Conservation (phyloP, 2,329 filamentous ascomycete species). For the Ophiostoma himal-ulmi region DNA sequence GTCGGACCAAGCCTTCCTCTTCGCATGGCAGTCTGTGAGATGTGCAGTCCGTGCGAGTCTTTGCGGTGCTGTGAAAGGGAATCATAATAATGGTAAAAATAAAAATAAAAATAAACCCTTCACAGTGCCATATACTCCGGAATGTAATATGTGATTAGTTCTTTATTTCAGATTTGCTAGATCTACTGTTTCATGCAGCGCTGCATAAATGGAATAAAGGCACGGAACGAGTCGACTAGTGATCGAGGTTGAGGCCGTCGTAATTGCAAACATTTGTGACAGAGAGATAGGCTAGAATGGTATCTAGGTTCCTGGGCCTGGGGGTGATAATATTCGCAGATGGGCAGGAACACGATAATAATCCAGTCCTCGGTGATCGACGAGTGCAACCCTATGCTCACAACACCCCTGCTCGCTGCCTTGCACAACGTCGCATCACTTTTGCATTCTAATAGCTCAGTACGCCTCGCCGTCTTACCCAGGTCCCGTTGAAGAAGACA, state of each 20-base stretch:
- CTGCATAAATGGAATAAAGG: not conserved
- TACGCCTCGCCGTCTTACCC: not conserved
- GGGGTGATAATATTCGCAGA: not conserved
- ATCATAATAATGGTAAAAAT: not conserved
- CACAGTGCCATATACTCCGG: too few relatives aligned
- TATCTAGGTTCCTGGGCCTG: not conserved
- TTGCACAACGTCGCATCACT: too few relatives aligned
- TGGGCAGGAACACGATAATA: not conserved
- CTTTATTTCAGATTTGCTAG: too few relatives aligned
- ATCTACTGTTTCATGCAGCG: not conserved
- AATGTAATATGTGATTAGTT: not conserved
- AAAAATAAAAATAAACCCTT: too few relatives aligned
- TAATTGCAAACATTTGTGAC: too few relatives aligned
- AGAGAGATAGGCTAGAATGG: not conserved
- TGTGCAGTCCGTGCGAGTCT: not conserved
- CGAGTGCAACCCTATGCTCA: not conserved
- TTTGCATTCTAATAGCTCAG: not conserved
- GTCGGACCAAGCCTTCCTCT: not conserved
- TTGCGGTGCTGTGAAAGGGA: not conserved
- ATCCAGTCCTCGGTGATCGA: not conserved
- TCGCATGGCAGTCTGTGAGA: not conserved
- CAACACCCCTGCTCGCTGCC: not conserved
- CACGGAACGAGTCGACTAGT: not conserved
- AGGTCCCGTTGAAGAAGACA: not conserved
- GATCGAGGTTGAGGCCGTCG: not conserved